These are phyloP conservation scores for Euphorbia lathyris DNA, from an alignment of 345 rosid genomes.

Conservation along the genomic window DNA sequence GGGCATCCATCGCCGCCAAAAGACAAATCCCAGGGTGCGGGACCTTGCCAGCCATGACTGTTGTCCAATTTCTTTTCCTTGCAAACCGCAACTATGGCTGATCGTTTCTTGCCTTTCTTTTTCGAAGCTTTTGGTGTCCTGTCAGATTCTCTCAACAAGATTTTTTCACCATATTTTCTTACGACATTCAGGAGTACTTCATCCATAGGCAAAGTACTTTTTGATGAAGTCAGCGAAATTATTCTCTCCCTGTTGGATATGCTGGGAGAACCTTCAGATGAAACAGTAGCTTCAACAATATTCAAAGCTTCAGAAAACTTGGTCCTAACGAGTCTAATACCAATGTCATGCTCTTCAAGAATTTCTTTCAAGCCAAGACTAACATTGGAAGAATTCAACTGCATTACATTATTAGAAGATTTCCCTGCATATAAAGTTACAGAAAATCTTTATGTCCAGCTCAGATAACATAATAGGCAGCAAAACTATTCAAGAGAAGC, in stretches of 20 bases:
- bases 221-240: slow-evolving; percentile 31
- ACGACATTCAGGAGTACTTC: slow-evolving; percentile 57
- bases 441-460: slow-evolving; percentile 3
- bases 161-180: slow-evolving; percentile 62
- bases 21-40: slow-evolving; percentile 82
- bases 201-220: slow-evolving; percentile 65
- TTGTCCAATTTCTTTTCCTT: slow-evolving; percentile 36
- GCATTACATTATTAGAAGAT: slow-evolving; percentile 8
- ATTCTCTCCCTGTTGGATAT: slow-evolving; percentile 32
- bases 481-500: slow-evolving; percentile 6
- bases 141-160: slow-evolving; percentile 67
- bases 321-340: slow-evolving; percentile 31
- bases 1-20: slow-evolving; percentile 85
- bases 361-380: slow-evolving; percentile 67
- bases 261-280: slow-evolving; percentile 40
- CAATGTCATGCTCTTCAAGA: slow-evolving; percentile 34
- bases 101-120: slow-evolving; percentile 55
- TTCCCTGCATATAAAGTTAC: slow-evolving; percentile 29
- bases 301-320: slow-evolving; percentile 53
- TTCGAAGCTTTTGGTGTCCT: slow-evolving; percentile 52
- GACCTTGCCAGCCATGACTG: slow-evolving; percentile 64
- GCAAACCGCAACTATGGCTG: slow-evolving; percentile 26
- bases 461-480: not conserved
- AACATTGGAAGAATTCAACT: slow-evolving; percentile 22
- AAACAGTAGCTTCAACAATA: slow-evolving; percentile 51